Base-by-base conservation (phyloP, 305 asterid genomes). In the Fraxinus paxiana region DNA sequence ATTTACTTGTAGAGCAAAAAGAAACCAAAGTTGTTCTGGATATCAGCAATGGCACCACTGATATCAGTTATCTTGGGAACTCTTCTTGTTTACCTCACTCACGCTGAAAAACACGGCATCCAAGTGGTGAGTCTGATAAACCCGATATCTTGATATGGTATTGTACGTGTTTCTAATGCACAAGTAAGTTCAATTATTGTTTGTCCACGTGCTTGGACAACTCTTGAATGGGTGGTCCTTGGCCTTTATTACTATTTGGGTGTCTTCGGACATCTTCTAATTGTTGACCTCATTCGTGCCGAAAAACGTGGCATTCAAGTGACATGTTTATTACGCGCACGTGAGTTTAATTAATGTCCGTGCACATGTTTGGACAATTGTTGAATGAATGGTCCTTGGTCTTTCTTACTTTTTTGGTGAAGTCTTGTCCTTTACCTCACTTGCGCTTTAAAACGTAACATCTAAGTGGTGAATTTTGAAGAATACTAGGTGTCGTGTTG, bases 11-110 rank as follows among this genome's bases (percentile, higher is more conserved):
- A 83, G 86, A 82, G 80, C 18, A 75, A 75, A 75, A 83, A 74
- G 75, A 67, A 79, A 76, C 80, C 37, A 76, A 83, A 83, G 65
- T 76, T 83, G 9, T 83, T 83, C 46, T 83, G 83, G 83, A 46
- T 83, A 70, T 35, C 86, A 17, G 86, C 86, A 10, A 79, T 48
- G 48, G 86, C 83, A 15, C 86, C 86, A 17, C 12, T 83, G 24
- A 1, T 69, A 20, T 83, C 86, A 5, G 81, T 83, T 18, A 41
- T 83, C 3, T 54, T 54, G 22, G 63, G 63, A 54, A 54, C 24
- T 5, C 63, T 54, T 54, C 24, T 54, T 54, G 63, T 54, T 54
- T 54, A 54, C 63, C 24, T 54, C 24, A 54, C 24, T 54, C 63
- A 54, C 24, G 24, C 63, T 17, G 24, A 54, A 54, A 54, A 17